phyloP scores from a whole-genome alignment of 306 rosid species.

The Cucurbita pepo region DNA sequence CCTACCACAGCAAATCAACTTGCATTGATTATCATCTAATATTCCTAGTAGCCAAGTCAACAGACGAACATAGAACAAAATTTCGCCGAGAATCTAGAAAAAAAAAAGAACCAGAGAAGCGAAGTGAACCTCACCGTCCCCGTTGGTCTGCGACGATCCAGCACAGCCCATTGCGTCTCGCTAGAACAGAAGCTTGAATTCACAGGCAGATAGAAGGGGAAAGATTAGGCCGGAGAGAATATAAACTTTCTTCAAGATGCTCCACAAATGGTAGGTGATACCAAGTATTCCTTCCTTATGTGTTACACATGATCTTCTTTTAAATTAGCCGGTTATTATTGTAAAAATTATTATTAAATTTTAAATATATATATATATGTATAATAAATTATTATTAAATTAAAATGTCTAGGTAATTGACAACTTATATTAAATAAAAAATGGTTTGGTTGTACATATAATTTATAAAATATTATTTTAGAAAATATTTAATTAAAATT shows the following conservation, averaged over 20 bases:
- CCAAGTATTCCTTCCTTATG: too few species aligned
- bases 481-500: too few species aligned
- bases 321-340: too few species aligned
- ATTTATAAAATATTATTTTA: too few species aligned
- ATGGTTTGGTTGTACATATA: too few species aligned
- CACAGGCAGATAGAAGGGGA: not conserved
- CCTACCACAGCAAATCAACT: not conserved
- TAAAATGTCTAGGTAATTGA: too few species aligned
- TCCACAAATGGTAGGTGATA: too few species aligned
- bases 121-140: slow-evolving; percentile 52
- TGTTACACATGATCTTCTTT: too few species aligned
- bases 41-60: not conserved
- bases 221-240: not conserved
- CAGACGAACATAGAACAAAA: not conserved
- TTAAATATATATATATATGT: too few species aligned
- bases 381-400: too few species aligned
- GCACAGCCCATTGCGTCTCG: slow-evolving; percentile 62
- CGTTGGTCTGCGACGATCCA: slow-evolving; percentile 70
- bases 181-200: not conserved
- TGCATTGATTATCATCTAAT: not conserved
- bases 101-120: not conserved
- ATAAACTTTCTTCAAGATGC: not conserved
- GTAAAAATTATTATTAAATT: not conserved
- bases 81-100: not conserved
- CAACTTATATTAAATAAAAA: too few species aligned